Conservation (phyloP, 345 rosid genomes). For the Euphorbia tirucalli region DNA sequence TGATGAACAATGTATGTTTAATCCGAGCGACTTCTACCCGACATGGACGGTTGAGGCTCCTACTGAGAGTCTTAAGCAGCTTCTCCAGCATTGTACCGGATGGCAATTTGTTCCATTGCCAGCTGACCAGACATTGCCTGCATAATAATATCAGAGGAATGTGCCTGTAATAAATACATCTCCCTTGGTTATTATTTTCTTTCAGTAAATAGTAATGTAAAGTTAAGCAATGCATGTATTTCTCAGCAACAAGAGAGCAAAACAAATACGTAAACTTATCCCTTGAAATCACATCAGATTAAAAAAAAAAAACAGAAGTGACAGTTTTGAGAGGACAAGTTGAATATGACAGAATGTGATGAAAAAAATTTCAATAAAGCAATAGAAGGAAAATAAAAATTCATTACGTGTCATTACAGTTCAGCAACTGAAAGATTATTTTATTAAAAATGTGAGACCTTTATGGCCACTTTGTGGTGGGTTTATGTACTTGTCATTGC, state of each 20-base stretch:
- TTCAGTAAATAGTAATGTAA: neutral
- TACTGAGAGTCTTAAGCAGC: constrained; percentile 60
- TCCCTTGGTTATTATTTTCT: neutral
- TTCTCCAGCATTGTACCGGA: constrained; percentile 70
- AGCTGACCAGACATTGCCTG: constrained; percentile 33
- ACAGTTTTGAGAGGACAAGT: neutral
- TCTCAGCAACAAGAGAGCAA: neutral
- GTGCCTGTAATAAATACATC: neutral
- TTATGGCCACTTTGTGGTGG: neutral
- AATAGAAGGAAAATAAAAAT: too few relatives aligned
- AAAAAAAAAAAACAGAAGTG: too few relatives aligned
- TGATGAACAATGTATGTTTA: constrained; percentile 42
- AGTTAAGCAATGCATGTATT: neutral
- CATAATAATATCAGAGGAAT: neutral
- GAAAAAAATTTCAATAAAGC: neutral
- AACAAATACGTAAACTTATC: neutral
- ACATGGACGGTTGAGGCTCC: constrained; percentile 73
- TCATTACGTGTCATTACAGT: neutral
- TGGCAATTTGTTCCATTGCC: constrained; percentile 69
- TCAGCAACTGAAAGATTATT: too few relatives aligned
- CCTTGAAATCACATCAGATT: too few relatives aligned
- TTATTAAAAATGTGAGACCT: neutral
- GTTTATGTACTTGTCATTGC: too few relatives aligned
- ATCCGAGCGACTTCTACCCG: constrained; percentile 65
- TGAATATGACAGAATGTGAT: neutral